phyloP scores from a whole-genome alignment of 768 basidiomycete species.

The Mycena polygramma region DNA sequence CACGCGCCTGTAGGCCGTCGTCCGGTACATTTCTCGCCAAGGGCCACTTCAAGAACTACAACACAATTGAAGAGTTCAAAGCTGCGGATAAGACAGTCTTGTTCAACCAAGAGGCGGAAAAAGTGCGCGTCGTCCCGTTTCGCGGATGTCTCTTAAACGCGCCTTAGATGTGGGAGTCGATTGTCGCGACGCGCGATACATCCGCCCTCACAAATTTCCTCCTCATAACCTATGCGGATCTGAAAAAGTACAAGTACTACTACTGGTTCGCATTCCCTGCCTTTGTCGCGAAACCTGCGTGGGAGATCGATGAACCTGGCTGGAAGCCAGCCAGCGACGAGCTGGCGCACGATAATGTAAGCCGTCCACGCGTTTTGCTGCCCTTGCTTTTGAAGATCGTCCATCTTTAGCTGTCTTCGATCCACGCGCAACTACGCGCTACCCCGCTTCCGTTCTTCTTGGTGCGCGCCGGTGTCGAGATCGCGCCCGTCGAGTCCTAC shows the following conservation, averaged over 20 bases:
- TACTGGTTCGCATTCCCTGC: conserved; percentile 99
- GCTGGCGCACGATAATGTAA: conserved; percentile 59
- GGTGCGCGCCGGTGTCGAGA: conserved; percentile 56
- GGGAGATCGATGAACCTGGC: conserved; percentile 80
- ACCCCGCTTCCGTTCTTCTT: conserved; percentile 72
- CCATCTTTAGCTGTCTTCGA: conserved; percentile 58
- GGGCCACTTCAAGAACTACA: conserved; percentile 93
- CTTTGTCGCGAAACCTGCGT: conserved; percentile 88
- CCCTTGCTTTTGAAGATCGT: conserved; percentile 8
- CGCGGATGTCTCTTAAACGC: conserved; percentile 9
- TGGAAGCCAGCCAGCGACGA: conserved; percentile 66
- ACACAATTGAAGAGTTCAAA: conserved; percentile 97
- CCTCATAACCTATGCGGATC: conserved; percentile 93
- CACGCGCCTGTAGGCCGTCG: conserved; percentile 52
- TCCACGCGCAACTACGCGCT: conserved; percentile 63
- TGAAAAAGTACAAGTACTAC: conserved; percentile 98
- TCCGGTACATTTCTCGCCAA: conserved; percentile 63
- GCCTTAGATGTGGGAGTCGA: conserved; percentile 77
- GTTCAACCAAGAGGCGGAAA: conserved; percentile 79
- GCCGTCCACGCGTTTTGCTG: conserved; percentile 25
- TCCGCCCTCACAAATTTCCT: conserved; percentile 82
- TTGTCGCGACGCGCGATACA: conserved; percentile 64
- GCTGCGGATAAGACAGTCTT: conserved; percentile 89
- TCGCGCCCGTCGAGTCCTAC: conserved; percentile 71
- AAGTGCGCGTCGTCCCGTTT: conserved; percentile 59